Conservation (phyloP, 1,284 basidiomycete genomes). For the Ceratobasidium sp. region DNA sequence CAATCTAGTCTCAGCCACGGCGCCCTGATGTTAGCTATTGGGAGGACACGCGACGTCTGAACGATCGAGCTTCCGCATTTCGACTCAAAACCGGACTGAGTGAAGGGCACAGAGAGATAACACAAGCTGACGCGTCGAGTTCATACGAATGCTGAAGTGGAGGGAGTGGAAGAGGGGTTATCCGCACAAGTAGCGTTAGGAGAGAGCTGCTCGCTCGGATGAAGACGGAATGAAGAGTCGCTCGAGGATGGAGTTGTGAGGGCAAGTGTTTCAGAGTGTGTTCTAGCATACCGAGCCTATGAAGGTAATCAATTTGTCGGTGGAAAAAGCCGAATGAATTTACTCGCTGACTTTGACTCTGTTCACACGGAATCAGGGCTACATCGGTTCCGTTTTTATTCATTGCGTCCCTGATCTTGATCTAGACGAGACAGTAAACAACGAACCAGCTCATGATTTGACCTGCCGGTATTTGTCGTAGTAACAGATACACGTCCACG, state of each 20-base stretch:
- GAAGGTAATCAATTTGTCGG: background rate
- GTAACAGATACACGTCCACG: conserved; percentile 55
- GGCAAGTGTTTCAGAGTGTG: conserved; percentile 50
- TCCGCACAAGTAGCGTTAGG: conserved; percentile 25
- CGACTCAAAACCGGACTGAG: conserved; percentile 74
- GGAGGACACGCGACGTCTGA: conserved; percentile 55
- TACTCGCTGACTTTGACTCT: no score
- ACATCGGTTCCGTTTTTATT: no score
- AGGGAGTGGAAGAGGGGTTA: conserved; percentile 32
- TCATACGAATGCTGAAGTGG: conserved; percentile 59
- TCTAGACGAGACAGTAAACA: background rate
- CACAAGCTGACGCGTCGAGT: conserved; percentile 55
- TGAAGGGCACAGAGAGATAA: conserved; percentile 74
- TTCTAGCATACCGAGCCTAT: no score
- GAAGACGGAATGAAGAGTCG: conserved; percentile 66
- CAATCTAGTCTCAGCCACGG: conserved; percentile 70
- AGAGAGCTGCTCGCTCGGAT: conserved; percentile 25
- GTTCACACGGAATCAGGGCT: no score
- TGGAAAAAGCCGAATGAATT: no score
- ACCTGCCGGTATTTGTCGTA: background rate
- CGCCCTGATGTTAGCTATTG: conserved; percentile 56
- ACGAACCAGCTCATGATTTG: background rate
- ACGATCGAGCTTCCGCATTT: conserved; percentile 65
- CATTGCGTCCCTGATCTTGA: no score
- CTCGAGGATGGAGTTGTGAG: conserved; percentile 58